Conservation (phyloP, 2,329 filamentous ascomycete genomes). For the Aschersonia sp. region DNA sequence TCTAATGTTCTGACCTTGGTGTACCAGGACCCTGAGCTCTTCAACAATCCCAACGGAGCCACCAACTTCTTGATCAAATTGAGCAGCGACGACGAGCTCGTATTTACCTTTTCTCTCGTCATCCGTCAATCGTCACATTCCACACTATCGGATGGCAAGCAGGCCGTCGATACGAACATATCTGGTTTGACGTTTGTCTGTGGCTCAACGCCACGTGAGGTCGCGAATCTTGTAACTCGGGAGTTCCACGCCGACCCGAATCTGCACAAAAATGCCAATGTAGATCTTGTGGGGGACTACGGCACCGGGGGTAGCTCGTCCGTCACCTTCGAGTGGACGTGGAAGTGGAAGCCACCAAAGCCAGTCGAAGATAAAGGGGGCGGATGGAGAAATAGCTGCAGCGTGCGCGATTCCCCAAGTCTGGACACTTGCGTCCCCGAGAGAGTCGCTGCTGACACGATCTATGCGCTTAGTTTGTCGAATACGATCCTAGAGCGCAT, state of each 20-base stretch:
- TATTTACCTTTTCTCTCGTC: conserved; percentile 85
- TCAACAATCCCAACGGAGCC: conserved; percentile 24
- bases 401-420: conserved; percentile 30
- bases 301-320: conserved; percentile 69
- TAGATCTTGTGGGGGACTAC: conserved; percentile 87
- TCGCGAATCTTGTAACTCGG: conserved; percentile 85
- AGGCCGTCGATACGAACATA: conserved; percentile 56
- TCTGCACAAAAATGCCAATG: conserved; percentile 91
- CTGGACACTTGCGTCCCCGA: background rate
- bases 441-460: conserved; percentile 10
- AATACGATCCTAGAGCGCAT: conserved; percentile 91
- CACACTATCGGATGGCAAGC: conserved; percentile 34
- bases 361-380: conserved; percentile 65
- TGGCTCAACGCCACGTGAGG: conserved; percentile 69
- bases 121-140: conserved; percentile 38
- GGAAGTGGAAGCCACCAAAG: conserved; percentile 94
- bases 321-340: conserved; percentile 85
- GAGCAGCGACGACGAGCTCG: conserved; percentile 79
- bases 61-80: conserved; percentile 78
- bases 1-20: background rate
- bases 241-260: conserved; percentile 97
- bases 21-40: conserved; percentile 59
- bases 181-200: conserved; percentile 87
- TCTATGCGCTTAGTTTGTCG: conserved; percentile 53
- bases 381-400: conserved; percentile 93